A percentile compares a stretch with the other conserved stretches of the same genome.
These are phyloP conservation scores for Wallacemonas sp. DNA, from an alignment of 208 protist genomes.

Conservation along the genomic window DNA sequence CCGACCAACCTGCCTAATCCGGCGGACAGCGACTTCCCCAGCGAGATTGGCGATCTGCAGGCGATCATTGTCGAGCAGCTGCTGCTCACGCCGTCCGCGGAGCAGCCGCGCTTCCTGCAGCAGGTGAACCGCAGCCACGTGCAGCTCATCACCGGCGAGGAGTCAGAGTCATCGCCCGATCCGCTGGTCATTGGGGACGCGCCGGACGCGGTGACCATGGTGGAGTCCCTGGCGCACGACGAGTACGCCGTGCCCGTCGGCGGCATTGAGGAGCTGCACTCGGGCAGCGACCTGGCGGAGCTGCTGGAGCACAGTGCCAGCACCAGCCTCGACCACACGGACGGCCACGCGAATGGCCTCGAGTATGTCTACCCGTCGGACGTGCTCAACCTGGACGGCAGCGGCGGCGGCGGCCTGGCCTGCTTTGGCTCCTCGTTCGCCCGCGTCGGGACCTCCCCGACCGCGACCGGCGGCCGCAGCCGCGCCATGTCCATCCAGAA, in stretches of 20 bases:
- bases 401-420: slow-evolving; percentile 7
- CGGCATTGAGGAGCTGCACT: slow-evolving; percentile 18
- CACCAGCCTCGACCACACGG: slow-evolving; percentile 9
- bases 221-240: slow-evolving; percentile 17
- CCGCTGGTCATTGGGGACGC: slow-evolving; percentile 19
- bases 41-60: slow-evolving; percentile 66
- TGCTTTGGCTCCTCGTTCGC: slow-evolving; percentile 2
- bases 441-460: not conserved
- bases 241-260: slow-evolving; percentile 16
- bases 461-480: not conserved
- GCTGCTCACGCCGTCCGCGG: slow-evolving; percentile 65
- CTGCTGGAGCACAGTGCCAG: not conserved
- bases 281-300: slow-evolving; percentile 15
- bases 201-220: slow-evolving; percentile 13
- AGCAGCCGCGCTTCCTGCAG: slow-evolving; percentile 69
- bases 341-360: not conserved
- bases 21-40: slow-evolving; percentile 81
- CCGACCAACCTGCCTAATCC: slow-evolving; percentile 40
- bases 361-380: slow-evolving; percentile 10
- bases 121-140: slow-evolving; percentile 86
- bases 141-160: slow-evolving; percentile 68
- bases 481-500: not conserved
- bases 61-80: slow-evolving; percentile 86
- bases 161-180: slow-evolving; percentile 21
- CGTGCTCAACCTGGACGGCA: slow-evolving; percentile 13